Conservation (phyloP, 2,329 filamentous ascomycete genomes). For the Stachybotrys chartarum region DNA sequence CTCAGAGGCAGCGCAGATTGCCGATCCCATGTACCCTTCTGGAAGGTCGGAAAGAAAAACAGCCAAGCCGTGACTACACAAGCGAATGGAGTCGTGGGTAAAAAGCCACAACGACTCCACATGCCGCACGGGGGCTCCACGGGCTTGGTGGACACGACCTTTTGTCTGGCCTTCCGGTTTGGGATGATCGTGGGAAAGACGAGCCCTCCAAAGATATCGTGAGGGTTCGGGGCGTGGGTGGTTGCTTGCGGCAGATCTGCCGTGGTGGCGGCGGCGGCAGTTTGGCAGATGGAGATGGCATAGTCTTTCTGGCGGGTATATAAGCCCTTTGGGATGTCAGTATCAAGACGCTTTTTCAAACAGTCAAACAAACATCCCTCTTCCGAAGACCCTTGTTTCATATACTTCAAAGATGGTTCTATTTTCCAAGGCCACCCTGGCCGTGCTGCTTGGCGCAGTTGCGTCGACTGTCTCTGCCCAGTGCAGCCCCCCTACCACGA, state of each 20-base stretch:
- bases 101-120: neutral
- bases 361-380: neutral
- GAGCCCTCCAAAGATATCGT: too few species aligned
- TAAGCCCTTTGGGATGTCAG: neutral
- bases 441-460: constrained; percentile 1
- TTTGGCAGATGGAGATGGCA: neutral
- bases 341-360: neutral
- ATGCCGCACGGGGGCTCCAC: neutral
- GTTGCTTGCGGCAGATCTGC: neutral
- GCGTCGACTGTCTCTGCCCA: constrained; percentile 3
- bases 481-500: constrained; percentile 9
- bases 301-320: neutral
- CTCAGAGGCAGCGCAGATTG: neutral
- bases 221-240: too few species aligned
- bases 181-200: neutral
- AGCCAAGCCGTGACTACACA: neutral
- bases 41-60: neutral
- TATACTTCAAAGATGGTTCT: neutral
- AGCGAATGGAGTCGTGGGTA: neutral
- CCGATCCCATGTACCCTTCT: neutral
- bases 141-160: too few species aligned
- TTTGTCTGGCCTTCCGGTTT: neutral
- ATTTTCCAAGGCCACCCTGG: neutral
- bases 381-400: neutral
- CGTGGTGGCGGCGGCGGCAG: neutral